phyloP scores from a whole-genome alignment of 805 yeast genomes.

The Isabelozyma gotoi region DNA sequence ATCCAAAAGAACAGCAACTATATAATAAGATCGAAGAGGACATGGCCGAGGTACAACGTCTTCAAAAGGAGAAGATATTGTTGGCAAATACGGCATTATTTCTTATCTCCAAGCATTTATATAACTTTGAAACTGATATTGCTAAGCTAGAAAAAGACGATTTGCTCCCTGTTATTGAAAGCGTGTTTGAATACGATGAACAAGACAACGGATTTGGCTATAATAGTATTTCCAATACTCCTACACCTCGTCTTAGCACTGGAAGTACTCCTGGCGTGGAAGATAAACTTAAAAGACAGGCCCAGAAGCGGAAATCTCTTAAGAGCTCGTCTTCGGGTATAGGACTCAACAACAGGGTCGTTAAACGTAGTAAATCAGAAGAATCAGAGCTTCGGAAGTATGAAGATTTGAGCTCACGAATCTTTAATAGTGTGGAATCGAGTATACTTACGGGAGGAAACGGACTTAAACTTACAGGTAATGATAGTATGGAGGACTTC shows the following conservation, averaged over 20 bases:
- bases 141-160: slow-evolving; percentile 78
- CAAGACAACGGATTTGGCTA: slow-evolving; percentile 14
- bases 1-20: slow-evolving; percentile 75
- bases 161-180: slow-evolving; percentile 58
- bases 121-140: slow-evolving; percentile 72
- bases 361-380: slow-evolving; percentile 20
- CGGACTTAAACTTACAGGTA: background rate
- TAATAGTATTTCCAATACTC: slow-evolving; percentile 23
- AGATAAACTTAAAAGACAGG: slow-evolving; percentile 4
- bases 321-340: slow-evolving; percentile 5
- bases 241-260: slow-evolving; percentile 25
- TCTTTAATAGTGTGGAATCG: slow-evolving; percentile 3
- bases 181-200: slow-evolving; percentile 20
- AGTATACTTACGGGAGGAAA: slow-evolving; percentile 13
- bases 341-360: slow-evolving; percentile 9
- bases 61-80: slow-evolving; percentile 77
- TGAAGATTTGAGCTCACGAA: slow-evolving; percentile 4
- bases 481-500: slow-evolving; percentile 50
- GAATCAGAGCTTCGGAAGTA: slow-evolving; percentile 14
- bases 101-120: slow-evolving; percentile 71
- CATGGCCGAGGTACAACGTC: slow-evolving; percentile 52
- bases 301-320: slow-evolving; percentile 3
- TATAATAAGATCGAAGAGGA: slow-evolving; percentile 69
- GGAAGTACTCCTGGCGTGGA: slow-evolving; percentile 15
- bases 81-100: slow-evolving; percentile 83